phyloP scores from a whole-genome alignment of 345 rosid species.

The Eucalyptus pumila region DNA sequence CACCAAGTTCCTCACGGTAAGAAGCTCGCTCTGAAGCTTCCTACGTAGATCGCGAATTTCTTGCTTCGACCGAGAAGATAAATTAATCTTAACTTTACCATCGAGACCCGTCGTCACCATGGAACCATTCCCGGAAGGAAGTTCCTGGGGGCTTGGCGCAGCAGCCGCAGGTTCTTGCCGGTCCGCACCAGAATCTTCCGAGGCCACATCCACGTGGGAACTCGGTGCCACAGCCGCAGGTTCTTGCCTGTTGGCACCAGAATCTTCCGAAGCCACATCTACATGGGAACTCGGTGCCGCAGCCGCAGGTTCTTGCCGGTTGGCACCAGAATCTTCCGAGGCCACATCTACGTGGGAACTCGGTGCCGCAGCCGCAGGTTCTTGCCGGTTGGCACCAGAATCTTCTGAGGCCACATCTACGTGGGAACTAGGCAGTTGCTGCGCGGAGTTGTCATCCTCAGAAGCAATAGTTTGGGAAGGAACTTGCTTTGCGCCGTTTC shows the following conservation, averaged over 20 bases:
- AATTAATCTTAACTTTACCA: slow-evolving; percentile 35
- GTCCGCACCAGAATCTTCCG: slow-evolving; percentile 25
- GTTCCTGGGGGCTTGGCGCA: neutral
- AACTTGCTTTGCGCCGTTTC: slow-evolving; percentile 1
- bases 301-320: slow-evolving; percentile 2
- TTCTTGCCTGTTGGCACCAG: no score
- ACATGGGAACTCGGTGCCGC: neutral
- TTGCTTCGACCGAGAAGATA: slow-evolving; percentile 43
- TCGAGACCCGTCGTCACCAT: slow-evolving; percentile 28
- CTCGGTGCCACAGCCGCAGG: neutral
- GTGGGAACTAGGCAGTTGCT: slow-evolving; percentile 4
- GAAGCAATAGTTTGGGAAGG: slow-evolving; percentile 12
- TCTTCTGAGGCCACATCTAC: slow-evolving; percentile 17
- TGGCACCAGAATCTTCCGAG: slow-evolving; percentile 24
- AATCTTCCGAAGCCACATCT: no score
- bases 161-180: slow-evolving; percentile 9
- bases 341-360: neutral
- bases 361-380: neutral
- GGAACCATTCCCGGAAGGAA: slow-evolving; percentile 20
- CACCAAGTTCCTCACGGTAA: slow-evolving; percentile 60
- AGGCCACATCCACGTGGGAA: slow-evolving; percentile 2
- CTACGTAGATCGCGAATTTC: slow-evolving; percentile 52
- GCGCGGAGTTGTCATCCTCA: slow-evolving; percentile 12
- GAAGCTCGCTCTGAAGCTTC: slow-evolving; percentile 77
- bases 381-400: slow-evolving; percentile 17